Conservation (phyloP, 2,329 filamentous ascomycete genomes). For the Rhexocercosporidium sp. region DNA sequence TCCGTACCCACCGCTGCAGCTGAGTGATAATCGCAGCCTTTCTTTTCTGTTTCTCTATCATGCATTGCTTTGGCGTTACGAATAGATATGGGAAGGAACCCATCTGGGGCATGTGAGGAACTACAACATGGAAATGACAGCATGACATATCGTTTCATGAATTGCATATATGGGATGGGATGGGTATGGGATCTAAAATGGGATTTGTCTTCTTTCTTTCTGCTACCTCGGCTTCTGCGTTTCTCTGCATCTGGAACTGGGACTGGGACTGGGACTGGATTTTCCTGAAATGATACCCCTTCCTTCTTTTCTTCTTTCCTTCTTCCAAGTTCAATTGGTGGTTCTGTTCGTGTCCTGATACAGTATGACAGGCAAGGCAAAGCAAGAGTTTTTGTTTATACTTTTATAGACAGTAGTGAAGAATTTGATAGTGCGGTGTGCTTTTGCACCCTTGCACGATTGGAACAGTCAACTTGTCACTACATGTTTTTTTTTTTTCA, state of each 20-base stretch:
- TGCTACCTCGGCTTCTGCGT: too few relatives aligned
- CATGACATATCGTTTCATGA: too few relatives aligned
- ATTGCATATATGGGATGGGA: conserved; percentile 4
- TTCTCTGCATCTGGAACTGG: too few relatives aligned
- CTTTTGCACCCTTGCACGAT: background rate
- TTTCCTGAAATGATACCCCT: conserved; percentile 3
- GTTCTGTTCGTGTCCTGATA: background rate
- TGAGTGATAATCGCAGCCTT: background rate
- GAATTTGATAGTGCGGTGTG: background rate
- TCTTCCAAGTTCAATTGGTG: too few relatives aligned
- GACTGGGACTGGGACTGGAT: background rate
- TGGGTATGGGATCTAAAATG: background rate
- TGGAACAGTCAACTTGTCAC: too few relatives aligned
- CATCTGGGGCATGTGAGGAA: background rate
- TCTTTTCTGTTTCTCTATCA: background rate
- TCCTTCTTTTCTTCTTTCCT: background rate
- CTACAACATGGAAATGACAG: background rate
- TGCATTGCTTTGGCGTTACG: background rate
- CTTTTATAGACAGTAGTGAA: background rate
- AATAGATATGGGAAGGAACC: background rate
- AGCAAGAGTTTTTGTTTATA: background rate
- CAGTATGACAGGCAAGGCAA: background rate
- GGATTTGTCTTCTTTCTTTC: background rate
- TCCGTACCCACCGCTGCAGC: background rate
- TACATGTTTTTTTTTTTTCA: background rate